Evolutionary conservation across 2,329 filamentous ascomycete genomes (phyloP).

Genomic region (Penicillium hesseltinei): DNA sequence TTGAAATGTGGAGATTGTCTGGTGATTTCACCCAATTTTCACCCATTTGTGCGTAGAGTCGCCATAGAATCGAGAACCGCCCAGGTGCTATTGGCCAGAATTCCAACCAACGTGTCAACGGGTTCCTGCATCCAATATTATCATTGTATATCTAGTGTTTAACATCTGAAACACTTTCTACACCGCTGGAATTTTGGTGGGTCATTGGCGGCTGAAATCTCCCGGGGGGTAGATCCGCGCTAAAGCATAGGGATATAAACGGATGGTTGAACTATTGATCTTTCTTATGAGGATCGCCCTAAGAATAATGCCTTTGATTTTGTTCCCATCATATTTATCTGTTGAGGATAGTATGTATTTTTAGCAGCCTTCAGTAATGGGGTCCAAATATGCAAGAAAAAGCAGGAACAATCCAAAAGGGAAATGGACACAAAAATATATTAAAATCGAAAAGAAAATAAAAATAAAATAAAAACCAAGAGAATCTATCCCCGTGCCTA

Average conservation of each 20-base stretch:
- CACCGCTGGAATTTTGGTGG: not conserved
- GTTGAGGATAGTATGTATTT: not conserved
- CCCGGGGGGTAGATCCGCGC: not conserved
- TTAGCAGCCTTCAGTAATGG: too few relatives aligned
- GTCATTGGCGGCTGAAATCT: not conserved
- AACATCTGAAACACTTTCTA: not conserved
- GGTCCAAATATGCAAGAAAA: too few relatives aligned
- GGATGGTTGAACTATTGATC: not conserved
- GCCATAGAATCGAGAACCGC: too few relatives aligned
- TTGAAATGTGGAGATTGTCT: not conserved
- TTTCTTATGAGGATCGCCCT: not conserved
- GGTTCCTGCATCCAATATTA: not conserved
- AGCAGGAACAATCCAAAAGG: too few relatives aligned
- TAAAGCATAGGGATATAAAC: not conserved
- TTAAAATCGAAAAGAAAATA: too few relatives aligned
- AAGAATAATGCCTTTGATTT: not conserved
- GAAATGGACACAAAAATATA: too few relatives aligned
- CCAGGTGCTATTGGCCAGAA: not conserved
- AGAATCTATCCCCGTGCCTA: too few relatives aligned
- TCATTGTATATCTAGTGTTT: not conserved
- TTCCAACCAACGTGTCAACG: not conserved
- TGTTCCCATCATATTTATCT: not conserved
- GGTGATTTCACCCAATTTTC: not conserved
- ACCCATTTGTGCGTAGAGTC: too few relatives aligned
- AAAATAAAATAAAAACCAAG: too few relatives aligned